Conservation (phyloP, 2,329 filamentous ascomycete species). For the Aureobasidium namibiae region DNA sequence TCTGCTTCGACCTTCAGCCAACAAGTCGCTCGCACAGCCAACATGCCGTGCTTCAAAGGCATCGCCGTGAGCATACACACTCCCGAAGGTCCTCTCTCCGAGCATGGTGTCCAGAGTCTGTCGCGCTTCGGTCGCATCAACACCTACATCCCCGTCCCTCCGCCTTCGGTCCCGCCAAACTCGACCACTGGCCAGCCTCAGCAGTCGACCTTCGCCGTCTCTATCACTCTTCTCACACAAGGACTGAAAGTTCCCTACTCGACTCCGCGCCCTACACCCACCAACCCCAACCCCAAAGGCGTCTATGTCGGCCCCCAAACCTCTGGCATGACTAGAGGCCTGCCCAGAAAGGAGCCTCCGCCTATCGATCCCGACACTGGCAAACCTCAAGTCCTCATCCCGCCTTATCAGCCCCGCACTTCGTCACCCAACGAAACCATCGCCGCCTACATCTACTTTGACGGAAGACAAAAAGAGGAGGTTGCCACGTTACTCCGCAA, state of each 20-base stretch:
- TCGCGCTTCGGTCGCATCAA: slow-evolving; percentile 87
- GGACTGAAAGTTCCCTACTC: slow-evolving; percentile 88
- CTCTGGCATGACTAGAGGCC: slow-evolving; percentile 29
- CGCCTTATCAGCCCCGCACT: slow-evolving; percentile 86
- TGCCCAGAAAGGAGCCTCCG: slow-evolving; percentile 48
- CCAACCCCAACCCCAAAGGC: slow-evolving; percentile 71
- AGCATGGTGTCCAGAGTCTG: slow-evolving; percentile 92
- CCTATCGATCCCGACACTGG: slow-evolving; percentile 30
- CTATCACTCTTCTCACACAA: slow-evolving; percentile 87
- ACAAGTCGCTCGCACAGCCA: slow-evolving; percentile 10
- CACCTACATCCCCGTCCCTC: slow-evolving; percentile 92
- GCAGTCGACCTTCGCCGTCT: slow-evolving; percentile 94
- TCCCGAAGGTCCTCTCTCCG: slow-evolving; percentile 69
- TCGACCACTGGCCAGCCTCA: slow-evolving; percentile 68
- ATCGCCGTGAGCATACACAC: slow-evolving; percentile 96
- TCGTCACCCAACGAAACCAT: slow-evolving; percentile 93
- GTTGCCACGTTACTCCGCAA: slow-evolving; percentile 87
- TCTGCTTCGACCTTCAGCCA: neutral
- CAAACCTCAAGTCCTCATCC: slow-evolving; percentile 51
- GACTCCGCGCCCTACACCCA: slow-evolving; percentile 67
- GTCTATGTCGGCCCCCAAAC: slow-evolving; percentile 59
- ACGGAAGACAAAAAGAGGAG: slow-evolving; percentile 89
- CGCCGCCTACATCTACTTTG: slow-evolving; percentile 98
- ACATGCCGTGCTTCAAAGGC: slow-evolving; percentile 96
- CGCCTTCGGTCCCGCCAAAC: slow-evolving; percentile 63